Evolutionary conservation across 345 rosid species (phyloP).

Genomic region (Sonneratia alba): DNA sequence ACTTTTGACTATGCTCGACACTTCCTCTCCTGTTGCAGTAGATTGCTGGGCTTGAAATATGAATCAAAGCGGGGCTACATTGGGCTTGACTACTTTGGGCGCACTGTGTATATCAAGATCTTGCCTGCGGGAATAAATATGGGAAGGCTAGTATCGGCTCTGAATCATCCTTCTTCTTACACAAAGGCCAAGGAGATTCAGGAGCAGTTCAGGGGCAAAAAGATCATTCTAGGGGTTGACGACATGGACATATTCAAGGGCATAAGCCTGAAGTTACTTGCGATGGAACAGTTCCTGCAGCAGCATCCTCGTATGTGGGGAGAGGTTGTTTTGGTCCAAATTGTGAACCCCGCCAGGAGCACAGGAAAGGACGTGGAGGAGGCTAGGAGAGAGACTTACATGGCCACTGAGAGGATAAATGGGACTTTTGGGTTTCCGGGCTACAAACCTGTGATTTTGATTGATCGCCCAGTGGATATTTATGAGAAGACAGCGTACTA

Average conservation of each 20-base stretch:
- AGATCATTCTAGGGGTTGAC: constrained; percentile 32
- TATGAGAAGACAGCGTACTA: constrained; percentile 39
- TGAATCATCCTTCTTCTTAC: constrained; percentile 24
- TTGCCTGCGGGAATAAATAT: constrained; percentile 32
- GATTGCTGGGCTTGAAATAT: constrained; percentile 35
- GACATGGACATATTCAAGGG: constrained; percentile 46
- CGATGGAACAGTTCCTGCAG: constrained; percentile 29
- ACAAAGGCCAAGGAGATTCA: constrained; percentile 25
- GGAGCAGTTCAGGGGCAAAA: constrained; percentile 25
- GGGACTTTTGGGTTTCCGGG: constrained; percentile 19
- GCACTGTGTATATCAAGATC: constrained; percentile 31
- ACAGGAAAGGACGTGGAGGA: constrained; percentile 32
- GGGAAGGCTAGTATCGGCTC: constrained; percentile 27
- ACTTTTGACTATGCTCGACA: constrained; percentile 49
- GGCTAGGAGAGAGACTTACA: constrained; percentile 20
- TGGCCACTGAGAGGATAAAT: constrained; percentile 25
- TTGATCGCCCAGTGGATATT: constrained; percentile 21
- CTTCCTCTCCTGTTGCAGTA: constrained; percentile 41
- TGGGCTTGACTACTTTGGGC: constrained; percentile 44
- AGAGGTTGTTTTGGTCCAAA: constrained; percentile 31
- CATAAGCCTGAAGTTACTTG: constrained; percentile 30
- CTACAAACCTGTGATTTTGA: constrained; percentile 33
- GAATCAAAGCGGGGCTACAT: constrained; percentile 40
- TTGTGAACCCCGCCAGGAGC: constrained; percentile 38
- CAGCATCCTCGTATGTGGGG: constrained; percentile 23